A percentile compares a stretch with the other conserved stretches of the same genome.
Evolutionary conservation across 148 eudicot genomes (phyloP).

Genomic region (Pouteria glomerata): DNA sequence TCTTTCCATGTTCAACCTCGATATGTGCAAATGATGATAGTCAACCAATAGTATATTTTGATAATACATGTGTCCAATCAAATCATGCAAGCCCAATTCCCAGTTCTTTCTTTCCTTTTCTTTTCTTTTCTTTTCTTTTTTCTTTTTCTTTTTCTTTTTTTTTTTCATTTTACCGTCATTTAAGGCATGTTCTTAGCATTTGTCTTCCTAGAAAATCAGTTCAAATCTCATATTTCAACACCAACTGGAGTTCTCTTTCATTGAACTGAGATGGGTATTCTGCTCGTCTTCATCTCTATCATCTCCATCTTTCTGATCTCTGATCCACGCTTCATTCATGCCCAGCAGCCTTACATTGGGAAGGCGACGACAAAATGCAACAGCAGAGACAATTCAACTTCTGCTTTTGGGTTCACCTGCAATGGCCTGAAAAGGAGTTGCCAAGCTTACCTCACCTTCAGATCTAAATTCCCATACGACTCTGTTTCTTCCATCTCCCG

Average conservation of each 20-base stretch:
- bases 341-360: slow-evolving; percentile 63
- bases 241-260: slow-evolving; percentile 1
- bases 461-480: slow-evolving; percentile 46
- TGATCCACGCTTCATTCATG: slow-evolving; percentile 17
- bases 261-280: too few species aligned
- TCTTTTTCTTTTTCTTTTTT: too few species aligned
- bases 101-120: too few species aligned
- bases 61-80: too few species aligned
- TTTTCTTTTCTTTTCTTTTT: too few species aligned
- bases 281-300: too few species aligned
- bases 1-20: too few species aligned
- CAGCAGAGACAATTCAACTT: slow-evolving; percentile 28
- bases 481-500: slow-evolving; percentile 50
- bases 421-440: slow-evolving; percentile 58
- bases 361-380: slow-evolving; percentile 26
- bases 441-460: slow-evolving; percentile 63
- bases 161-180: not conserved
- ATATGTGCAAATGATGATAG: too few species aligned
- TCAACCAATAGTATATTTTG: too few species aligned
- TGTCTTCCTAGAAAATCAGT: not conserved
- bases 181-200: not conserved
- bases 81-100: too few species aligned
- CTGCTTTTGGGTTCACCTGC: slow-evolving; percentile 61
- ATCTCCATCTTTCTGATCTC: slow-evolving; percentile 14
- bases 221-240: not conserved